Base-by-base conservation (phyloP, 352 stramenopile genomes). In the Pythium scleroteichum region DNA sequence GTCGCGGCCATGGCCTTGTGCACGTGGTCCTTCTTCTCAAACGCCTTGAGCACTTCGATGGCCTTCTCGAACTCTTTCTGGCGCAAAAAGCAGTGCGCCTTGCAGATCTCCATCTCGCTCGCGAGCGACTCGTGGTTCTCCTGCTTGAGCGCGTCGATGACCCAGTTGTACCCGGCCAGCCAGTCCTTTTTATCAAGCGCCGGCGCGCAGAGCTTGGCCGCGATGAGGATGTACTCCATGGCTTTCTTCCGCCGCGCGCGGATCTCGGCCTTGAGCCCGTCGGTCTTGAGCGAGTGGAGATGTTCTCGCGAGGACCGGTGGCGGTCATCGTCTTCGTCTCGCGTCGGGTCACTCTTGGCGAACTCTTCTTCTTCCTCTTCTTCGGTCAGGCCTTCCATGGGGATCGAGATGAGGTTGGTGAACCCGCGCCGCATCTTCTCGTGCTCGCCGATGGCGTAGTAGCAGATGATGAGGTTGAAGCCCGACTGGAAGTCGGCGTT, bases 401-500 rank as follows among this genome's bases (percentile, higher is more conserved):
- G 86, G 51, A 98, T 95, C 9, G 76, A 79, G 47, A 98, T 88
- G 27, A 98, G 77, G 58, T 90, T 96, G 8, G 86, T 87, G 71
- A 99, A 99, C 3, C 83, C 82, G 16, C 86, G 81, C 27, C 94
- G 91, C 88, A 98, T 98, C 47, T 94, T 97, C 46, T 98, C 90
- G 35, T 94, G 78, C 70, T 99, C 93, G 24, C 96, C 96, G 46
- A 98, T 88, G 3, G 95, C 95, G 54, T 98, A 98, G 70, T 98
- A 98, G 70, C 97, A 99, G 53, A 99, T 83, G 27, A 99, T 87
- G 46, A 99, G 81, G 65, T 99, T 98, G 69, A 98, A 99, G 2
- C 93, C 95, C 8, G 94, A 95, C 71, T 98, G 94, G 68, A 98
- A 97, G 59, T 99, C 94, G 9, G 92, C 83, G 53, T 87, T 92